A percentile compares a stretch with the other conserved stretches of the same genome.
Conservation (phyloP, 208 protist genomes). For the Kentomonas sorsogonicus region DNA sequence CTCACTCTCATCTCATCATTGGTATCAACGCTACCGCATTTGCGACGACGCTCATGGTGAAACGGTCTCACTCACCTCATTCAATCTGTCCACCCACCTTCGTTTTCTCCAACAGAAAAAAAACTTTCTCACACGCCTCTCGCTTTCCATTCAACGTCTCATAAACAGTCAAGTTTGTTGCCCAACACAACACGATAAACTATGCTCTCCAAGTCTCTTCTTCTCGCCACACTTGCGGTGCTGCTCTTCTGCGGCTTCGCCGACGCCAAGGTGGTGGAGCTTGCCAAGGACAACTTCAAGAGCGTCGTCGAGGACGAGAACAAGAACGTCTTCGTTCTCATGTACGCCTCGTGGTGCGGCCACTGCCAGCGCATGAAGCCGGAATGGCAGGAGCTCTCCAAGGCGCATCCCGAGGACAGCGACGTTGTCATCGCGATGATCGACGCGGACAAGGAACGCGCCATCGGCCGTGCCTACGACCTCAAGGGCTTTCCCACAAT, state of each 20-base stretch:
- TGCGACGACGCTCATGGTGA: no score
- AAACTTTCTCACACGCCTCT: no score
- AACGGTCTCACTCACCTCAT: no score
- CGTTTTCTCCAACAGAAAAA: no score
- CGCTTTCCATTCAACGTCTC: no score
- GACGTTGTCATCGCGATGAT: constrained; percentile 76
- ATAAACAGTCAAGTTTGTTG: no score
- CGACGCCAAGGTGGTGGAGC: constrained; percentile 49
- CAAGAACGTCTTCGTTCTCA: constrained; percentile 94
- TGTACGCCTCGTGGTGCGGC: constrained; percentile 96
- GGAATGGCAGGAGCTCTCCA: constrained; percentile 67
- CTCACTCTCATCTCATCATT: no score
- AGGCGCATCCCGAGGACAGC: constrained; percentile 27
- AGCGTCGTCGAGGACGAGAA: constrained; percentile 64
- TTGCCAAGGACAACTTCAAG: constrained; percentile 75
- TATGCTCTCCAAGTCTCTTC: no score
- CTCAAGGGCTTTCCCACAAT: constrained; percentile 87
- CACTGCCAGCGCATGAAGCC: constrained; percentile 94
- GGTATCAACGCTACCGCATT: no score
- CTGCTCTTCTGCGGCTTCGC: constrained; percentile 15
- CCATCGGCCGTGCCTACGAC: constrained; percentile 40
- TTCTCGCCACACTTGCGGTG: no score
- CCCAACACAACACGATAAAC: no score
- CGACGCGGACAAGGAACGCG: constrained; percentile 46
- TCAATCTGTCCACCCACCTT: no score